A percentile compares a stretch with the other conserved stretches of the same genome.
Conservation (phyloP, 78 protist species). For the Guillardia theta region DNA sequence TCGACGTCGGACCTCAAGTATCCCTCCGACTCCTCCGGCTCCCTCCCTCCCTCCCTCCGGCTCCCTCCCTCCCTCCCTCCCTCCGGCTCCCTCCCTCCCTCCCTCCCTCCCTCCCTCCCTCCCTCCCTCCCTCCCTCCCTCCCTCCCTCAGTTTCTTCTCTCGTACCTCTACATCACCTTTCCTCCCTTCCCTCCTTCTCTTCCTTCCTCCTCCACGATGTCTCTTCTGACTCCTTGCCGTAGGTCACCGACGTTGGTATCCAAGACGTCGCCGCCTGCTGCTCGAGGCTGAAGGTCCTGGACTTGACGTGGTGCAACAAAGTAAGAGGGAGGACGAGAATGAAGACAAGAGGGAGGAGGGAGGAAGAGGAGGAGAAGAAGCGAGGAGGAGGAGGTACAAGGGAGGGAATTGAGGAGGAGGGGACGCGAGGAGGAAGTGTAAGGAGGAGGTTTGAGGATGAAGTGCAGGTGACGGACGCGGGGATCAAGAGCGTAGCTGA, state of each 20-base stretch:
- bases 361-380: background rate
- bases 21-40: no score
- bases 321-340: background rate
- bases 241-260: background rate
- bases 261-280: background rate
- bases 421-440: background rate
- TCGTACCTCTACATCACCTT: background rate
- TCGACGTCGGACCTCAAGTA: background rate
- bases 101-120: background rate
- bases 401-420: background rate
- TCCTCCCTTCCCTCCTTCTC: background rate
- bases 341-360: background rate
- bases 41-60: background rate
- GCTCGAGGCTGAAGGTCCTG: background rate
- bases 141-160: background rate
- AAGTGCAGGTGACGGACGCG: background rate
- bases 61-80: background rate
- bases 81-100: background rate
- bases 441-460: background rate
- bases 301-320: background rate
- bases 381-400: background rate
- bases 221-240: background rate
- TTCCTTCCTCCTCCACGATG: background rate
- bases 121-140: background rate
- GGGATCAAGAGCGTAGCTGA: no score